Conservation (phyloP, 176 grass and related monocot species). For the Aechmea fasciata region DNA sequence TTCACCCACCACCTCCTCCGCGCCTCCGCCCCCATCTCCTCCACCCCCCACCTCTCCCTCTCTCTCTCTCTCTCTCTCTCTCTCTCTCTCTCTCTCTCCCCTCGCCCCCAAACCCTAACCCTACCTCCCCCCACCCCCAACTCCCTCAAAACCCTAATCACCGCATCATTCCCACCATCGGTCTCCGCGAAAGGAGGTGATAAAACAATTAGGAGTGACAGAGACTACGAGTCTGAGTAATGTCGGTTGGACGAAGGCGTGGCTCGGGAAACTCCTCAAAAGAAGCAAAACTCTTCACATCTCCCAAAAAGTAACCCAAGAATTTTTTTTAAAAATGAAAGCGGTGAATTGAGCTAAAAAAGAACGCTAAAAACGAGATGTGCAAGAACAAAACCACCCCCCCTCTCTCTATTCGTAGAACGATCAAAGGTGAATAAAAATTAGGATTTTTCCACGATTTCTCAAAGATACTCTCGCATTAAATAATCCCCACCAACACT, state of each 20-base stretch:
- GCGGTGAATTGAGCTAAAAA: background rate
- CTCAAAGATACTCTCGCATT: constrained; percentile 23
- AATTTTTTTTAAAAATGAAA: background rate
- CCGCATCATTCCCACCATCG: constrained; percentile 36
- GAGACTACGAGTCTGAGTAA: constrained; percentile 11
- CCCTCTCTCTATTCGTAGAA: too few relatives aligned
- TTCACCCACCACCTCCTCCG: constrained; percentile 26
- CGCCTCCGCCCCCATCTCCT: constrained; percentile 16
- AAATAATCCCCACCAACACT: background rate
- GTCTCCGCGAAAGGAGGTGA: constrained; percentile 26
- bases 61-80: too few relatives aligned
- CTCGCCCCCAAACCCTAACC: constrained; percentile 5
- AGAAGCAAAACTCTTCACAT: constrained; percentile 52
- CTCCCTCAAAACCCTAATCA: background rate
- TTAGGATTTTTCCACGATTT: constrained; percentile 13
- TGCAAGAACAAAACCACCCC: background rate
- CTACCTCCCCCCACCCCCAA: background rate
- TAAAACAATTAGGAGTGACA: background rate
- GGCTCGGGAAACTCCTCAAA: constrained; percentile 59
- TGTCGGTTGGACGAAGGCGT: constrained; percentile 22
- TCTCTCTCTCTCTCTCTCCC: background rate
- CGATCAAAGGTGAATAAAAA: constrained; percentile 4
- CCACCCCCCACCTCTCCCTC: constrained; percentile 14
- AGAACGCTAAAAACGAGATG: constrained; percentile 5
- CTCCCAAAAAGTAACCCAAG: constrained; percentile 18